These are phyloP conservation scores for Tricladium varicosporioides DNA, from an alignment of 2,329 filamentous ascomycete genomes.

Conservation along the genomic window DNA sequence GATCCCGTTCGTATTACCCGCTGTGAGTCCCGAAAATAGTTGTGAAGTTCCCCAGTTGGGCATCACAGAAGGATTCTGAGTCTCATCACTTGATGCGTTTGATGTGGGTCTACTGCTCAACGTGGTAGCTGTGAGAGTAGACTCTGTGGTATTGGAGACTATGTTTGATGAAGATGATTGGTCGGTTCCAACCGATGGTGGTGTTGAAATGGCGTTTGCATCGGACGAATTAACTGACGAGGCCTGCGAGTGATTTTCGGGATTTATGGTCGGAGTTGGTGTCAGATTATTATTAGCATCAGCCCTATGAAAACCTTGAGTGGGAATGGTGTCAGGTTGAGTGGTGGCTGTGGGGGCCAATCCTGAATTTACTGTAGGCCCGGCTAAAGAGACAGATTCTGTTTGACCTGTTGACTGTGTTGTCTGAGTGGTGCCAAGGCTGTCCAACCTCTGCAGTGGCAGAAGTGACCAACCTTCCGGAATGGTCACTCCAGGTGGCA, in stretches of 20 bases:
- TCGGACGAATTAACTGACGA: conserved; percentile 28
- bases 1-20: conserved; percentile 7
- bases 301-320: too few species aligned
- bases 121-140: conserved; percentile 12
- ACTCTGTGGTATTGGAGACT: conserved; percentile 13
- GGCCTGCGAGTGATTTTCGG: conserved; percentile 24
- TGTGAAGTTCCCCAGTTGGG: conserved; percentile 28
- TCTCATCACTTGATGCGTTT: conserved; percentile 12
- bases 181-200: conserved; percentile 23
- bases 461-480: conserved; percentile 64
- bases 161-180: conserved; percentile 19
- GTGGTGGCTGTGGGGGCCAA: conserved; percentile 28
- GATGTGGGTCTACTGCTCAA: conserved; percentile 15
- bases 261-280: conserved; percentile 22
- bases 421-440: conserved; percentile 13
- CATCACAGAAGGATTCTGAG: conserved; percentile 16
- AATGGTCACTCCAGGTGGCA: conserved; percentile 62
- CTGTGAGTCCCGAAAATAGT: conserved; percentile 22
- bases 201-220: conserved; percentile 25
- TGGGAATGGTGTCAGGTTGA: conserved; percentile 12
- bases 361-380: conserved; percentile 22
- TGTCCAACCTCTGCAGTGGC: conserved; percentile 51
- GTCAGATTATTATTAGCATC: conserved; percentile 30
- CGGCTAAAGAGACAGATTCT: conserved; percentile 14
- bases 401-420: conserved; percentile 9